Base-by-base conservation (phyloP, 495 filamentous ascomycete species). In the Daldinia concentrica region DNA sequence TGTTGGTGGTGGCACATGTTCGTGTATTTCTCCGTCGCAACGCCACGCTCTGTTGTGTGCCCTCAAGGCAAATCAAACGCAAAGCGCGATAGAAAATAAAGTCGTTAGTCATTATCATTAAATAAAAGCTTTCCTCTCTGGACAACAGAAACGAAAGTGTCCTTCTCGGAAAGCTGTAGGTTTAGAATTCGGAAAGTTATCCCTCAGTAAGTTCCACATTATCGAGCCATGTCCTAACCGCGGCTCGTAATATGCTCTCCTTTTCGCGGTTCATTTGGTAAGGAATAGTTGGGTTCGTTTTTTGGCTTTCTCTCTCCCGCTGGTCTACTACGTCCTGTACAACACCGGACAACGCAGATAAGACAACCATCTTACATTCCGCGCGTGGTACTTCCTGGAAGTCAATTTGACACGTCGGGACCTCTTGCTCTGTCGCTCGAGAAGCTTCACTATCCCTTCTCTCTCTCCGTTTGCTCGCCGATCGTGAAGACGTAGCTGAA, bases 331-430 rank as follows among this genome's bases (percentile, higher is more conserved):
- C 81, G 17, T 83, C 82, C 32, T 79, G 80, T 14, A 84, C 82
- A n/a, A 84, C 75, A n/a, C 79, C 79, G 60, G 82, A 81, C 34
- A 85, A 62, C 11, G 83, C 82, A 15, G 82, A 82, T 14, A 85
- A 62, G 37, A 85, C 68, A 14, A 85, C 81, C 24, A 74, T 81
- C 73, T 84, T 84, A 74, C 83, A 85, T 63, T 83, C 78, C 32
- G 76, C 79, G 15, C 83, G 78, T 45, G 82, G 81, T 24, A 84
- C 81, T 60, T 85, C 81, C 6, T 74, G 76, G 34, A 75, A 65
- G 22, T 76, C 72, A 6, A 68, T 52, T 41, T 55, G 73, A 14
- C 17, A 54, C 3, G 61, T 37, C 6, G 66, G 54, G 14, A 19
- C n/a, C 7, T 66, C 39, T 29, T 73, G 68, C 43, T 72, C 74